Percentiles rank a stretch among this genome's conserved stretches.
These are phyloP conservation scores for Sporothrix dimorphospora DNA, from an alignment of 2,329 filamentous ascomycete genomes.

Conservation along the genomic window DNA sequence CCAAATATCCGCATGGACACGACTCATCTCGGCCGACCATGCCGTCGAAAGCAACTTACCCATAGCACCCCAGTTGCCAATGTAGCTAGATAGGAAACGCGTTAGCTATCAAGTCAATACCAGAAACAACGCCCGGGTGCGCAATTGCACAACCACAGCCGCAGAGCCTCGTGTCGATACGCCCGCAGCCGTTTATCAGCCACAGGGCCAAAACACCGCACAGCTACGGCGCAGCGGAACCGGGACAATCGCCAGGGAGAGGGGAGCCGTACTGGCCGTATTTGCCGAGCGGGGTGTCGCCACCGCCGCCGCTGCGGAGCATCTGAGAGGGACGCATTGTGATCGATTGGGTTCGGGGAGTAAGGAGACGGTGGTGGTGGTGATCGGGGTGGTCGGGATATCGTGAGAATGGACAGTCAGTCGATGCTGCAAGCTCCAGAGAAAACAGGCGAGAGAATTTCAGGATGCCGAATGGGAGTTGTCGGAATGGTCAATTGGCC, in stretches of 20 bases:
- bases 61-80: conserved; percentile 74
- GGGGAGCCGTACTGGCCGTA: conserved; percentile 48
- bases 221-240: conserved; percentile 24
- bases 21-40: background rate
- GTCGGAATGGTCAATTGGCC: conserved; percentile 36
- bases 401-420: conserved; percentile 21
- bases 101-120: conserved; percentile 16
- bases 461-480: conserved; percentile 35
- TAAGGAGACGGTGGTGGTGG: conserved; percentile 16
- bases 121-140: background rate
- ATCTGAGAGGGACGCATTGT: conserved; percentile 54
- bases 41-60: conserved; percentile 58
- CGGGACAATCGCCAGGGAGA: background rate
- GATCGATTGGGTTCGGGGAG: conserved; percentile 30
- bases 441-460: conserved; percentile 35
- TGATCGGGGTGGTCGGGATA: conserved; percentile 7
- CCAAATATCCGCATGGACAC: background rate
- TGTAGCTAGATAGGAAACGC: conserved; percentile 55
- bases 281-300: conserved; percentile 47
- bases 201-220: conserved; percentile 23
- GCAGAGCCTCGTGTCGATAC: background rate
- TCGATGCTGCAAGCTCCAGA: conserved; percentile 19
- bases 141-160: background rate
- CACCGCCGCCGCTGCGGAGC: conserved; percentile 48
- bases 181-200: background rate